Evolutionary conservation across 345 rosid species (phyloP), one percentile per base, ranked within the genome.

Genomic region (Reutealis trisperma): DNA sequence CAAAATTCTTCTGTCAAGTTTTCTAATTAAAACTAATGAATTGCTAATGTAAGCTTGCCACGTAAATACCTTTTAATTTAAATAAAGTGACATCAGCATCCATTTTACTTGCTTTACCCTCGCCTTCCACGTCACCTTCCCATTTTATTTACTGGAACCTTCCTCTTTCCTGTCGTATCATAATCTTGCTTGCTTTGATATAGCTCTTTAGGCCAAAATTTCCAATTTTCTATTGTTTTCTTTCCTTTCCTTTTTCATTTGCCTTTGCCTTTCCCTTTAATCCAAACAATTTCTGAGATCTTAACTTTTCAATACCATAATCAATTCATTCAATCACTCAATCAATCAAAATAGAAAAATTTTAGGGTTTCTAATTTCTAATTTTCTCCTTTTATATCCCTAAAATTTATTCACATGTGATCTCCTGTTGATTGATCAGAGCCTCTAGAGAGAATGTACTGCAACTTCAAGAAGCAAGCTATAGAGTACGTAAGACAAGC

Each of bases 391-490:
- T 2, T 19, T 45, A n/a, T n/a, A n/a, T 27, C 72, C 16, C 63
- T 41, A 21, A 21, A 63, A 45, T 0, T 64, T n/a, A n/a, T 47
- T 61, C 74, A 24, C 49, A 84, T 80, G 85, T 69, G 55, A 73
- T 76, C 68, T 69, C 16, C 32, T 34, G 52, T 75, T 51, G 47
- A 74, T 74, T 63, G 45, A 51, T 70, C 64, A 5, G 6, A 41
- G 5, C 69, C 63, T 51, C 57, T 65, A 16, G 12, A n/a, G n/a
- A n/a, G n/a, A n/a, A 94, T 94, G 98, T 94, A 94, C 79, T 89
- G 97, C 93, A 92, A 94, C 88, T 94, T 94, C 84, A 94, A 92
- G 85, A 97, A 94, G 77, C 96, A 92, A 83, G 98, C 96, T 44
- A 90, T 90, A 83, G 97, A 92, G 92, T 94, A 90, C 86, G 98